Base-by-base conservation (phyloP, 805 yeast genomes). In the Hyphopichia homilentoma region DNA sequence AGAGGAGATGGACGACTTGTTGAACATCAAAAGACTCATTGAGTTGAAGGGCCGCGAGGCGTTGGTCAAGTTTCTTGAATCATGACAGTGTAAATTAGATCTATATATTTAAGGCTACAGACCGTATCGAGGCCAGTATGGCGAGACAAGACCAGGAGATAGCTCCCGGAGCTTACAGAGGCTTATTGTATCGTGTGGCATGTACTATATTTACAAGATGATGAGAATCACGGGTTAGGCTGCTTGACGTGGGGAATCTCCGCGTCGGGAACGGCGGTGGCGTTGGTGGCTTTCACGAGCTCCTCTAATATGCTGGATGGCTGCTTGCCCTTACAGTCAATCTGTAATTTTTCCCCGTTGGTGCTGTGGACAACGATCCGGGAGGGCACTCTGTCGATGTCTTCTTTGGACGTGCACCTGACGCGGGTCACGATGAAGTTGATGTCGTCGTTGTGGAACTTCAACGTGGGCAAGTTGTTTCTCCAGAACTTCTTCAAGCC, bases 401-500 rank as follows among this genome's bases (percentile, higher is more conserved):
- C 74, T 13, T 70, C 73, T 30, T 59, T 62, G 16, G 60, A 57
- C 4, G 38, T 51, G 39, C 57, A 61, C 27, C 66, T 61, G 27
- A 83, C 67, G 44, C 88, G 67, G 9, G 71, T 61, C 21, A 86
- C 81, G 16, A 70, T 67, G 35, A 86, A 77, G 16, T 76, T 71
- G 17, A 84, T 50, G 27, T 65, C 61, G n/a, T 90, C 89, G 56
- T 88, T 88, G 62, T 86, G 89, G 57, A 84, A 88, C 53, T 77
- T 80, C 41, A 88, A 68, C 5, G 88, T 77, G 16, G 93, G 94
- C 36, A 88, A 64, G 58, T 77, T 73, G 32, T 68, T 61, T 45
- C 75, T 76, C 93, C 94, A 84, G 59, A 88, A 85, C 43, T 74
- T 73, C 47, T 80, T 76, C 35, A 84, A 74, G 2, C 89, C 89